A percentile compares a stretch with the other conserved stretches of the same genome.
Conservation (phyloP, 2,329 filamentous ascomycete genomes). For the Colletotrichum tropicicola region DNA sequence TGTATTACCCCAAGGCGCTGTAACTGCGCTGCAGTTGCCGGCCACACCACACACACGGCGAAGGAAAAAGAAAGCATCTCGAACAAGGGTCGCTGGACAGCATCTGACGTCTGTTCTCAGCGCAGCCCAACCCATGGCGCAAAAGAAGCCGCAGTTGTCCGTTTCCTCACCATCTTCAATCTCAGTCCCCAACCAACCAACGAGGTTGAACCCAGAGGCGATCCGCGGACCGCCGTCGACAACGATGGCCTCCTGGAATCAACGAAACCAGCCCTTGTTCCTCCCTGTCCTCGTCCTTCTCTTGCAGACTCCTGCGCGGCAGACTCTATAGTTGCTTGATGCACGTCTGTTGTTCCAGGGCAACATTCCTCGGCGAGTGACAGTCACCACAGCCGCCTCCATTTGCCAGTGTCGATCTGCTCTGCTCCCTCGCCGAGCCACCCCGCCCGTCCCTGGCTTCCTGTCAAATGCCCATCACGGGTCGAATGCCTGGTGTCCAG, state of each 20-base stretch:
- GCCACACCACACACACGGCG: neutral
- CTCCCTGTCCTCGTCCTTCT: neutral
- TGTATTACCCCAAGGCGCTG: neutral
- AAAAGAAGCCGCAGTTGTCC: neutral
- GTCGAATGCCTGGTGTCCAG: neutral
- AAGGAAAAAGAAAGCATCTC: neutral
- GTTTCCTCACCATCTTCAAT: neutral
- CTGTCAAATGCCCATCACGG: neutral
- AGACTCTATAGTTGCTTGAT: neutral
- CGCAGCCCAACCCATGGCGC: conserved; percentile 1
- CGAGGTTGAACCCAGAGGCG: conserved; percentile 6
- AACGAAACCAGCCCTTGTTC: neutral
- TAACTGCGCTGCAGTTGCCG: neutral
- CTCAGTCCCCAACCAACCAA: neutral
- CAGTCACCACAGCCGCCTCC: neutral
- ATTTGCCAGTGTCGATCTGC: neutral
- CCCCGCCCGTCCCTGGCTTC: neutral
- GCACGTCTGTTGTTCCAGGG: neutral
- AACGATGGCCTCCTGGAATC: neutral
- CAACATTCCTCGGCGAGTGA: neutral
- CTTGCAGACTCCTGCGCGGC: neutral
- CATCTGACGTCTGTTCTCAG: conserved; percentile 22
- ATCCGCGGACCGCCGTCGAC: conserved; percentile 2
- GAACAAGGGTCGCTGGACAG: neutral
- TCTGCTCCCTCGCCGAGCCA: neutral